Percentiles rank a stretch among this genome's conserved stretches.
phyloP scores from a whole-genome alignment of 305 asterid species.

The Rubia peregrina region DNA sequence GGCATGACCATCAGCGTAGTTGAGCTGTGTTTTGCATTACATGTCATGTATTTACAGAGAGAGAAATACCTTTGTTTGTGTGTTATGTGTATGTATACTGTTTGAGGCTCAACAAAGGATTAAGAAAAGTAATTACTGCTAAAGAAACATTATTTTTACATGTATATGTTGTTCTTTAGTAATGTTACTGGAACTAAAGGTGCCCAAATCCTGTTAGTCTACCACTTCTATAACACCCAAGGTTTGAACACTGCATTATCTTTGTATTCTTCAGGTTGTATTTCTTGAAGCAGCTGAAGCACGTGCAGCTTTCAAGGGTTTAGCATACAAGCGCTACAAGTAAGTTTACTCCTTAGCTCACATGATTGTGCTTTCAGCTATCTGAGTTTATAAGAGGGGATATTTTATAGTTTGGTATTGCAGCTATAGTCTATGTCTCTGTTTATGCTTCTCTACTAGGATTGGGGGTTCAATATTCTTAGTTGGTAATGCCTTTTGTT shows the following conservation, averaged over 20 bases:
- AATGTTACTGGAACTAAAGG: neutral
- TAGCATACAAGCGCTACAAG: constrained; percentile 91
- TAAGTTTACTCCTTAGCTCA: constrained; percentile 28
- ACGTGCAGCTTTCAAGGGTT: constrained; percentile 69
- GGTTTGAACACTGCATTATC: neutral
- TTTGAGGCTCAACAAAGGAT: neutral
- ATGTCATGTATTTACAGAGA: neutral
- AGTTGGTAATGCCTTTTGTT: neutral
- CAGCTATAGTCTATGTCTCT: neutral
- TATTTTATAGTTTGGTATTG: neutral
- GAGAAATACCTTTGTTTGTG: neutral
- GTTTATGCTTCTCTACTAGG: neutral
- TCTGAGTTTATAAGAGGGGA: neutral
- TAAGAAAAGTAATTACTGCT: neutral
- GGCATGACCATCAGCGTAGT: neutral
- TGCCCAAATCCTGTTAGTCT: neutral
- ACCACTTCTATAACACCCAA: neutral
- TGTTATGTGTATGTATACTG: neutral
- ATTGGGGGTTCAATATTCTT: neutral
- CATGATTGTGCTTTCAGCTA: neutral
- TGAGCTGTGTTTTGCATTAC: neutral
- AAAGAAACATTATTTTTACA: neutral
- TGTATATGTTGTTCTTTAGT: neutral
- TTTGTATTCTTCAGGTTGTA: constrained; percentile 42
- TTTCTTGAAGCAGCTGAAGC: constrained; percentile 85